Conservation (phyloP, 2,329 filamentous ascomycete species). For the Calcarisporium arbuscula region DNA sequence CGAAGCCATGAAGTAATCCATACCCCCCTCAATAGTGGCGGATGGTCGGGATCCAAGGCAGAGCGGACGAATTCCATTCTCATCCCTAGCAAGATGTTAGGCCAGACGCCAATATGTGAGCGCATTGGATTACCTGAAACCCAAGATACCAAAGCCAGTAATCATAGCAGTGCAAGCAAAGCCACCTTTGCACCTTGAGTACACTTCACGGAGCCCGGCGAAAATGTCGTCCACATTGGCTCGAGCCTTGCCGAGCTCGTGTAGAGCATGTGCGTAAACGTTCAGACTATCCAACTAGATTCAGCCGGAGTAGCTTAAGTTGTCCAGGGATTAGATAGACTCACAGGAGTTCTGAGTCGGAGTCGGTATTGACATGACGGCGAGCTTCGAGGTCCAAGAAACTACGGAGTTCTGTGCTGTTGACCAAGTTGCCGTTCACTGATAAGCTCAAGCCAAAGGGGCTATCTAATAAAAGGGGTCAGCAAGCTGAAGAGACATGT, state of each 20-base stretch:
- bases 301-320: too few relatives aligned
- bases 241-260: conserved; percentile 73
- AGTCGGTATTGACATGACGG: conserved; percentile 85
- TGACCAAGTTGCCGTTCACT: conserved; percentile 85
- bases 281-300: conserved; percentile 55
- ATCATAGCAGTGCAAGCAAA: conserved; percentile 9
- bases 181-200: conserved; percentile 35
- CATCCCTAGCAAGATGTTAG: conserved; percentile 5
- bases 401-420: conserved; percentile 61
- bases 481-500: too few relatives aligned
- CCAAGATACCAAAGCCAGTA: conserved; percentile 7
- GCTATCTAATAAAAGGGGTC: conserved; percentile 61
- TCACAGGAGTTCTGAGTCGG: conserved; percentile 60
- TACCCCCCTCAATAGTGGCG: conserved; percentile 51
- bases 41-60: conserved; percentile 70
- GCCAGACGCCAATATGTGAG: conserved; percentile 50
- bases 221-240: conserved; percentile 76
- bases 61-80: conserved; percentile 72
- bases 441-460: conserved; percentile 77
- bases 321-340: conserved; percentile 7
- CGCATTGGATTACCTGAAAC: conserved; percentile 35
- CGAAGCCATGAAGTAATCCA: conserved; percentile 86
- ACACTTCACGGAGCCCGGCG: conserved; percentile 63
- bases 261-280: conserved; percentile 76
- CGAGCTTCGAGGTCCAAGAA: conserved; percentile 74